Evolutionary conservation across 805 yeast species (phyloP).

Genomic region (Yamadazyma nakazawae): DNA sequence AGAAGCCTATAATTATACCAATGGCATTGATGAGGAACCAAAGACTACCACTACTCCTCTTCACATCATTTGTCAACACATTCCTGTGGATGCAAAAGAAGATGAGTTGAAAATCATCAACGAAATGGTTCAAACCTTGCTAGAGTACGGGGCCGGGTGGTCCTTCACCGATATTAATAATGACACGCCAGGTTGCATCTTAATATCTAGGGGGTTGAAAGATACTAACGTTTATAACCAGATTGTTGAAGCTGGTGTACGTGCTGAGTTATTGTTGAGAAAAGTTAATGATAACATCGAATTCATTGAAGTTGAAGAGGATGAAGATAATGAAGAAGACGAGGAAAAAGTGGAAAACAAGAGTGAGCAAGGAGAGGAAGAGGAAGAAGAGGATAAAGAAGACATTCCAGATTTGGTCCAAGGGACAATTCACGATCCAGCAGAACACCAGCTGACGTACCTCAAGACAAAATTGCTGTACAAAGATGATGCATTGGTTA

Average conservation of each 20-base stretch:
- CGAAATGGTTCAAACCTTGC: conserved; percentile 59
- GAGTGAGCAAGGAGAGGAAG: not conserved
- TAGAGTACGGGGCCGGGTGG: conserved; percentile 93
- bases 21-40: conserved; percentile 36
- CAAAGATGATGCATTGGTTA: conserved; percentile 63
- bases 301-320: conserved; percentile 43
- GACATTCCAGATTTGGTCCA: not conserved
- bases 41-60: conserved; percentile 75
- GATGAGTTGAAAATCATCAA: conserved; percentile 44
- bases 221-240: conserved; percentile 39
- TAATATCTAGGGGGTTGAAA: conserved; percentile 49
- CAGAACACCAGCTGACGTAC: conserved; percentile 62
- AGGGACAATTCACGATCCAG: conserved; percentile 41
- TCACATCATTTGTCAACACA: conserved; percentile 60
- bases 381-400: conserved; percentile 2
- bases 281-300: conserved; percentile 65
- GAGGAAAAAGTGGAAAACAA: conserved; percentile 5
- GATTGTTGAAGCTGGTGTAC: conserved; percentile 81
- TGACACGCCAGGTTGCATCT: conserved; percentile 83
- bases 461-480: conserved; percentile 66
- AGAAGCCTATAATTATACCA: conserved; percentile 60
- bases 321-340: conserved; percentile 24
- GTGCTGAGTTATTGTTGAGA: conserved; percentile 80
- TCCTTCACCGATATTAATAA: conserved; percentile 66
- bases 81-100: conserved; percentile 44